Evolutionary conservation across 768 basidiomycete genomes (phyloP).

Genomic region (Lenzites betulinus): DNA sequence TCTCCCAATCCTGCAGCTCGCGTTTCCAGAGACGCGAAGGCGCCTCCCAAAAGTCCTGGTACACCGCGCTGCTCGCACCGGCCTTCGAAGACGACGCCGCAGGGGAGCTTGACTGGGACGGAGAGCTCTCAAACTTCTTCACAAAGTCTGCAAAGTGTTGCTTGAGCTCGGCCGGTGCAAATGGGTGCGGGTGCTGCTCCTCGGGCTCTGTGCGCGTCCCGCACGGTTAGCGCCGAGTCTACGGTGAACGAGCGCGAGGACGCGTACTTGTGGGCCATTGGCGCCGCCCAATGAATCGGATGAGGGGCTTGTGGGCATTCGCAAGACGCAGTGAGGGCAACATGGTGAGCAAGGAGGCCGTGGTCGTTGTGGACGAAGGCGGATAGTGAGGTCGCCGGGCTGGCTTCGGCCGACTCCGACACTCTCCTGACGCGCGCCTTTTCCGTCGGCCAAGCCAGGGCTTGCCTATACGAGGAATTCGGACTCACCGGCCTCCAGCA

Average conservation of each 20-base stretch:
- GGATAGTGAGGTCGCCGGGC: constrained; percentile 1
- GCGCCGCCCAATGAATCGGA: constrained; percentile 33
- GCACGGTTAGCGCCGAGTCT: constrained; percentile 3
- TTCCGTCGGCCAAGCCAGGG: no score
- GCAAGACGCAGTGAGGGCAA: constrained; percentile 29
- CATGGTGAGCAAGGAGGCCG: constrained; percentile 22
- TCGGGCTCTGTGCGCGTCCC: constrained; percentile 26
- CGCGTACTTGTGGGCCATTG: constrained; percentile 31
- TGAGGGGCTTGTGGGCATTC: constrained; percentile 31
- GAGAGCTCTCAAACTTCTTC: constrained; percentile 28
- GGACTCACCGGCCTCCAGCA: no score
- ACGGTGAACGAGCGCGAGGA: neutral
- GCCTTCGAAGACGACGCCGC: constrained; percentile 3
- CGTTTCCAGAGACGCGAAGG: constrained; percentile 29
- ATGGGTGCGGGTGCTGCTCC: constrained; percentile 32
- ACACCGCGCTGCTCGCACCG: constrained; percentile 22
- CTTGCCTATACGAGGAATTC: no score
- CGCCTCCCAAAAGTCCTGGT: constrained; percentile 34
- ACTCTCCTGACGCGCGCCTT: neutral
- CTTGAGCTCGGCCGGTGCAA: constrained; percentile 32
- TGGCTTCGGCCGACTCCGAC: constrained; percentile 19
- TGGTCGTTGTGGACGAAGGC: constrained; percentile 6
- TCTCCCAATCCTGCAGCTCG: constrained; percentile 32
- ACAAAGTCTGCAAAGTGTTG: constrained; percentile 31
- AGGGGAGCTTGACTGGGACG: neutral